phyloP scores from a whole-genome alignment of 495 filamentous ascomycete genomes.

The Neurospora sp. region DNA sequence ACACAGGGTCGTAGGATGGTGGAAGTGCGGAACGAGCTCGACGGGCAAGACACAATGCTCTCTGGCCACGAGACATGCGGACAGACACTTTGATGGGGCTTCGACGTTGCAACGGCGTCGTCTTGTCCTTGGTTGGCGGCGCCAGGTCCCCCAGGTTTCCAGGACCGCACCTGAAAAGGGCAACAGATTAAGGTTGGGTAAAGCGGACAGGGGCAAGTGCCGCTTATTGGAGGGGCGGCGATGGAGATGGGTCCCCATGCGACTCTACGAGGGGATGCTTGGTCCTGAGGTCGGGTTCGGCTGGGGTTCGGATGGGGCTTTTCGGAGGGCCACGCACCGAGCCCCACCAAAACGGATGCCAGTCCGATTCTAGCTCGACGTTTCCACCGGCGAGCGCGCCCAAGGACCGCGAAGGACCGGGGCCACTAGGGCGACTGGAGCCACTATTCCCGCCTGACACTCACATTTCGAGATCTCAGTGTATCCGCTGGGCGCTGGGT shows the following conservation, averaged over 20 bases:
- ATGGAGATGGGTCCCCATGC: neutral
- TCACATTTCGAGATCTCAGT: neutral
- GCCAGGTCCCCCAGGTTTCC: neutral
- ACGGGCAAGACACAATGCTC: slow-evolving; percentile 12
- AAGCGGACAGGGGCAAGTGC: slow-evolving; percentile 16
- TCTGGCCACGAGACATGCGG: slow-evolving; percentile 5
- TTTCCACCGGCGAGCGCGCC: too few species aligned
- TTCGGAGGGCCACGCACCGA: neutral
- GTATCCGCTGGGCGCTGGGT: neutral
- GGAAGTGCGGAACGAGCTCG: neutral
- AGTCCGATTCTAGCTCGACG: neutral
- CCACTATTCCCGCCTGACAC: neutral
- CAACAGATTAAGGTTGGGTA: slow-evolving; percentile 18
- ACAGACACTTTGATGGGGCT: slow-evolving; percentile 16
- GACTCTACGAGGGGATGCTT: neutral
- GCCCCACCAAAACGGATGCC: neutral
- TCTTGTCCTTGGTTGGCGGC: slow-evolving; percentile 2
- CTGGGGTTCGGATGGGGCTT: slow-evolving; percentile 1
- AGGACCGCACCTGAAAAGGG: slow-evolving; percentile 1
- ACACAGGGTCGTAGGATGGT: neutral
- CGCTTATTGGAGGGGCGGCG: slow-evolving; percentile 17
- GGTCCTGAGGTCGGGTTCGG: neutral
- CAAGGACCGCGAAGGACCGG: neutral
- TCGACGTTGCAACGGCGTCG: slow-evolving; percentile 3
- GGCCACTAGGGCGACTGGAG: neutral